Conservation (phyloP, 129 eudicot species). For the Heracleum sosnowskyi region DNA sequence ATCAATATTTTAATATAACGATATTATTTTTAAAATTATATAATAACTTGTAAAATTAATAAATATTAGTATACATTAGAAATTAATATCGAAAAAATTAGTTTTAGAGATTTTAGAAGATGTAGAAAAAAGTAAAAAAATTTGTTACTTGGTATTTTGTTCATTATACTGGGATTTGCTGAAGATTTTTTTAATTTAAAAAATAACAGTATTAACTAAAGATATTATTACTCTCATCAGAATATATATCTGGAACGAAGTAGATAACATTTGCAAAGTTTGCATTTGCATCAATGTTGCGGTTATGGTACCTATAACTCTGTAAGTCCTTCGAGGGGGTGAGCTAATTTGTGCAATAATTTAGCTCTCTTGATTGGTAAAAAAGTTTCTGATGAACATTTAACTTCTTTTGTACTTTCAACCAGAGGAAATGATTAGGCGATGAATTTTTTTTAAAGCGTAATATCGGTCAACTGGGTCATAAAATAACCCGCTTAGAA, state of each 20-base stretch:
- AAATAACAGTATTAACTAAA: neutral
- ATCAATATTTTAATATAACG: neutral
- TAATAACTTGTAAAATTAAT: neutral
- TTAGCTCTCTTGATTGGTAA: no score
- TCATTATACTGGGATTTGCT: neutral
- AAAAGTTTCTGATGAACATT: neutral
- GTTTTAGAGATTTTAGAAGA: neutral
- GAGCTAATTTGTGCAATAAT: neutral
- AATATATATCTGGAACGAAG: neutral
- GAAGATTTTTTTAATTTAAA: neutral
- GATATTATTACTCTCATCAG: neutral
- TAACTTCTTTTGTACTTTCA: neutral
- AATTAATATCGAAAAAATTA: neutral
- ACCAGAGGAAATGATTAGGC: neutral
- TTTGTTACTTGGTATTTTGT: neutral
- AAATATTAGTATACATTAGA: neutral
- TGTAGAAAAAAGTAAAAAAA: neutral
- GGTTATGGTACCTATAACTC: no score
- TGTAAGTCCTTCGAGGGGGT: no score
- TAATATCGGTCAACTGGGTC: no score
- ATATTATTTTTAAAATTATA: neutral
- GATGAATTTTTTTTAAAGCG: no score
- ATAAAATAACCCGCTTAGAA: no score
- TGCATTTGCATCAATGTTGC: neutral
- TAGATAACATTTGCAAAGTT: neutral